Base-by-base conservation (phyloP, 495 filamentous ascomycete species). In the Daldinia decipiens region DNA sequence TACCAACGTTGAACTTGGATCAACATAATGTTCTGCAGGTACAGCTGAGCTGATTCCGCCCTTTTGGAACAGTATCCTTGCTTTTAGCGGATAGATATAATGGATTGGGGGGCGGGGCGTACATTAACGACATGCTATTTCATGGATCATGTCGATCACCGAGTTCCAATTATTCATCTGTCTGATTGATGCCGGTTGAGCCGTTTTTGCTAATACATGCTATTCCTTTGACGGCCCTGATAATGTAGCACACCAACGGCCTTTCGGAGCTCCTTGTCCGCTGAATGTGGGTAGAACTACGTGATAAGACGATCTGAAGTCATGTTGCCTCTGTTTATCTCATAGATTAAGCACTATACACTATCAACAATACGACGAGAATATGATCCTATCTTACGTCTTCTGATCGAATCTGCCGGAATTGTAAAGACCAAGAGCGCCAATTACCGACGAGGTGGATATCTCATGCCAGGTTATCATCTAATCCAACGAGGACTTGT, bases 1-100 rank as follows among this genome's bases (percentile, higher is more conserved):
- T 47, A 47, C 19, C 24, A 24, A 47, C 43, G 11, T 21, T 19
- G 43, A 4, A 47, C 9, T 21, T 47, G 11, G 43, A 47, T 47
- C 43, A 19, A 47, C 43, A 12, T 47, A 24, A 58, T 13, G 59
- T 64, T 67, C 69, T 72, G 69, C 69, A 72, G 69, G 69, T 72
- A 72, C 69, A 27, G 59, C 63, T 45, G 43, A 19, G 52, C 58
- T 62, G 59, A 64, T 69, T 50, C 69, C 64, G 52, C 43, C 47
- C 64, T 64, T 50, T 34, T 59, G 59, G 69, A 60, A 67, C 26
- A 21, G n/a, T 27, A 56, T n/a, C 52, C 59, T 52, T 51, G 62
- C 43, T 50, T 62, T 47, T 47, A 21, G 19, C 27, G 11, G 55
- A 58, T 50, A 56, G 32, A 54, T 5, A 52, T 34, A 64, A 38